Base-by-base conservation (phyloP, 2,329 filamentous ascomycete species). In the Pseudogymnoascus sp. region DNA sequence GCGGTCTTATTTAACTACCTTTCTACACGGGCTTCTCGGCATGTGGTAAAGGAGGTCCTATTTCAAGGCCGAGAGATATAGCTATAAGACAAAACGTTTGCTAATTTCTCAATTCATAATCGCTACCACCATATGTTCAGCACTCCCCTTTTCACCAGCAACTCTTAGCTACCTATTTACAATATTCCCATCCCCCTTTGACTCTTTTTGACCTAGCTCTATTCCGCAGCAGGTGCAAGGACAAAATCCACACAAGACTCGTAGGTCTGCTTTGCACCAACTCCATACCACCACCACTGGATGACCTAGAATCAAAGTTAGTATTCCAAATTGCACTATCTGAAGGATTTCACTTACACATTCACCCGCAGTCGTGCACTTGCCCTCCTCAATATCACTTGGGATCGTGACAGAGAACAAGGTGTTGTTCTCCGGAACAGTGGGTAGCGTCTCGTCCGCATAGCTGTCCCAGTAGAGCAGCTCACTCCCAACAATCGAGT, bases 331-430 rank as follows among this genome's bases (percentile, higher is more conserved):
- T 50, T 8, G 30, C 9, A 50, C 30, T 12, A 30, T 30, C 3
- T 30, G n/a, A 6, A 39, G 20, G 53, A 35, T 9, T 47, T 22
- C 36, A 66, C 67, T 62, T 65, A 69, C 68, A 53, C 68, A 68
- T 60, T 60, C 62, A 18, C 66, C 68, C 11, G 65, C 60, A n/a
- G 63, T 20, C 14, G 64, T 39, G 65, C 69, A 68, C 62, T 53
- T 68, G 67, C 79, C 82, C 64, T 78, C 68, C 25, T 50, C 43
- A 50, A 83, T 71, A 66, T 79, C 75, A 41, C 66, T 67, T 4
- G 82, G 82, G 67, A 85, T 80, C 60, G 77, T 83, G 69, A 85
- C 72, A 64, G 72, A 73, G 73, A 83, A 84, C 53, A 71, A 71
- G 61, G 75, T 77, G 71, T 83, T 74, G 63, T 77, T 73, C 9